Evolutionary conservation across 1,284 basidiomycete species (phyloP), one percentile per base, ranked within the genome.

Genomic region (Puccinia triticina): DNA sequence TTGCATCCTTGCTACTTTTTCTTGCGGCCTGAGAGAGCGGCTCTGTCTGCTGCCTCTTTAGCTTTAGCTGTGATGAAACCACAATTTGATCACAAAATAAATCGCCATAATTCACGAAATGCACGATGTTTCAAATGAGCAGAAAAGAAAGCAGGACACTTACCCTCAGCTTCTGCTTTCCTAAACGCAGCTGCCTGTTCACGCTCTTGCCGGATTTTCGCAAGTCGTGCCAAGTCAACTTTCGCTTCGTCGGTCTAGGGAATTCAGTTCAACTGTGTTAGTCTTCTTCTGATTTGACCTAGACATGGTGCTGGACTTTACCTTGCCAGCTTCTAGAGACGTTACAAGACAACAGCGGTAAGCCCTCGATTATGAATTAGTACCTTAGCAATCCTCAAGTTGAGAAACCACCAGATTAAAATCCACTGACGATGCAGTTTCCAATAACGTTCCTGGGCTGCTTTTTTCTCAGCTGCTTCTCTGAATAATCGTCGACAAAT

Each of bases 391-490:
- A 53, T 67, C 29, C 67, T 23, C 66, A 75, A 59, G 8, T 43
- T 66, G 37, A n/a, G 59, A 61, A 18, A 43, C 18, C 18, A 72
- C 0, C 34, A 29, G 48, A 46, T 12, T 29, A 84, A 88, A 50
- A 82, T 91, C 92, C 91, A 95, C 92, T 93, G 92, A 91, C 88
- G 88, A 83, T 88, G 88, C 23, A 88, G 84, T 84, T 88, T 87
- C 74, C 84, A 84, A 87, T 95, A 95, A 48, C 90, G 89, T 61
- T 94, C 93, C 85, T 93, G 90, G 0, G 94, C 93, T 8, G 94
- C 93, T 86, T 93, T 91, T 89, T 94, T 95, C 87, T 95, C 94
- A 85, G 94, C 94, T 85, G 91, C 91, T 86, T 96, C 95, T 84
- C 94, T 95, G 53, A 37, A 78, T n/a, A n/a, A 76, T 40, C n/a